Percentiles rank a stretch among this genome's conserved stretches.
These are phyloP conservation scores for Botryococcus braunii DNA, from an alignment of 163 green algal genomes.

Conservation along the genomic window DNA sequence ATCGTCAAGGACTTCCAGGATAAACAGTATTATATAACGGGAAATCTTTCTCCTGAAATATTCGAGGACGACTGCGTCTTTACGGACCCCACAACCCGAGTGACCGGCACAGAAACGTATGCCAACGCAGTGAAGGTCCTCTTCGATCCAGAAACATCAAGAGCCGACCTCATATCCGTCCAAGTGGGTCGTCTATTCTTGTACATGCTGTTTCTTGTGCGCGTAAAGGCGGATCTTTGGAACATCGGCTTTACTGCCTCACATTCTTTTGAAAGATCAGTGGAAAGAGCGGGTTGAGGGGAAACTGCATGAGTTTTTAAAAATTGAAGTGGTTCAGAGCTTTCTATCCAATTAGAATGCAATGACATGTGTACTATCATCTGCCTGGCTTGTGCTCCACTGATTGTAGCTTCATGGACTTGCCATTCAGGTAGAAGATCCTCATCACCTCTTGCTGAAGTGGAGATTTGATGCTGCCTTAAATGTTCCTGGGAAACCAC, in stretches of 20 bases:
- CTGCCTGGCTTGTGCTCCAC: neutral
- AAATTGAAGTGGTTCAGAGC: no score
- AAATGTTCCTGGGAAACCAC: conserved; percentile 28
- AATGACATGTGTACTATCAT: neutral
- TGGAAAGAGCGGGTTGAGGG: no score
- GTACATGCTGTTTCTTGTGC: neutral
- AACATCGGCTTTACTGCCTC: no score
- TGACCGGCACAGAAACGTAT: conserved; percentile 35
- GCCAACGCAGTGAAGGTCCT: conserved; percentile 34
- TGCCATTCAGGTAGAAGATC: conserved; percentile 7
- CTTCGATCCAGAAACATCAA: conserved; percentile 33
- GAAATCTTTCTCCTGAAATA: conserved; percentile 16
- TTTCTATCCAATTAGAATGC: no score
- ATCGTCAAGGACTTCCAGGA: neutral
- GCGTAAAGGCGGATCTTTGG: no score
- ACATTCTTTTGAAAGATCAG: no score
- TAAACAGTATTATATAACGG: conserved; percentile 26
- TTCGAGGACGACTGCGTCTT: conserved; percentile 31
- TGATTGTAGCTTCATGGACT: neutral
- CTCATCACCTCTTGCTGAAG: conserved; percentile 20
- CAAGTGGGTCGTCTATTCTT: neutral
- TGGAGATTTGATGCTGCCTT: conserved; percentile 42
- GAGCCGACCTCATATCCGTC: conserved; percentile 40
- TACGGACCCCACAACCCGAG: conserved; percentile 35
- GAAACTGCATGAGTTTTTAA: no score